phyloP scores from a whole-genome alignment of 2,329 filamentous ascomycete genomes.

The Cryphonectria carpinicola region DNA sequence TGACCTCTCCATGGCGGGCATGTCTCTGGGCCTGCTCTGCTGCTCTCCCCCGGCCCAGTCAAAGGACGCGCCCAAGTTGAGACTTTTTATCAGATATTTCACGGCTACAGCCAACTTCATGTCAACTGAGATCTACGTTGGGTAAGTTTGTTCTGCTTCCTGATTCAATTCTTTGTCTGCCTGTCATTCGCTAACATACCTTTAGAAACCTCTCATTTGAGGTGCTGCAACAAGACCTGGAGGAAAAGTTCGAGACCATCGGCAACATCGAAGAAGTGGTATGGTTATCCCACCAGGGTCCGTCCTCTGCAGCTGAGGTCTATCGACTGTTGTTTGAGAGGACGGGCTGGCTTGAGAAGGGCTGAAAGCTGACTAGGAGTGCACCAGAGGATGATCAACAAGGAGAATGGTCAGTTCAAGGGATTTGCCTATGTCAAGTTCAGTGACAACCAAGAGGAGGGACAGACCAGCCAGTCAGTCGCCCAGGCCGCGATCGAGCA shows the following conservation, averaged over 20 bases:
- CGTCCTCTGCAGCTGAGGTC: neutral
- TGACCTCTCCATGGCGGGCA: neutral
- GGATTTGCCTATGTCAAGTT: conserved; percentile 18
- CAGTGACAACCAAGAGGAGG: conserved; percentile 5
- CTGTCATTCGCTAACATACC: neutral
- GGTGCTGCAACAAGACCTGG: neutral
- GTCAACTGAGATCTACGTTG: conserved; percentile 4
- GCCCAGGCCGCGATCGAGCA: conserved; percentile 7
- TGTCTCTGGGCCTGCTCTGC: neutral
- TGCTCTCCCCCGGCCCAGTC: neutral
- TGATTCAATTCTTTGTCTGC: neutral
- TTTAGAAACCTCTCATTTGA: conserved; percentile 1
- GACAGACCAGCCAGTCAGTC: conserved; percentile 8
- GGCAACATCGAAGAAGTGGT: conserved; percentile 10
- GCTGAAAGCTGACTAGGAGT: neutral
- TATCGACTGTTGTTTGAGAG: neutral
- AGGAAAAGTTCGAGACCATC: neutral
- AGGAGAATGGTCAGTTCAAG: neutral
- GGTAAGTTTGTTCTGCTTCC: conserved; percentile 3
- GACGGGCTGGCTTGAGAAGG: neutral
- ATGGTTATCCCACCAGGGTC: neutral
- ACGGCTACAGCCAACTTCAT: conserved; percentile 13
- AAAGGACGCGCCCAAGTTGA: conserved; percentile 1
- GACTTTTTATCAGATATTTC: conserved; percentile 13
- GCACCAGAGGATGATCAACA: neutral